These are phyloP conservation scores for Lactarius hatsudake DNA, from an alignment of 768 basidiomycete genomes.

Conservation along the genomic window DNA sequence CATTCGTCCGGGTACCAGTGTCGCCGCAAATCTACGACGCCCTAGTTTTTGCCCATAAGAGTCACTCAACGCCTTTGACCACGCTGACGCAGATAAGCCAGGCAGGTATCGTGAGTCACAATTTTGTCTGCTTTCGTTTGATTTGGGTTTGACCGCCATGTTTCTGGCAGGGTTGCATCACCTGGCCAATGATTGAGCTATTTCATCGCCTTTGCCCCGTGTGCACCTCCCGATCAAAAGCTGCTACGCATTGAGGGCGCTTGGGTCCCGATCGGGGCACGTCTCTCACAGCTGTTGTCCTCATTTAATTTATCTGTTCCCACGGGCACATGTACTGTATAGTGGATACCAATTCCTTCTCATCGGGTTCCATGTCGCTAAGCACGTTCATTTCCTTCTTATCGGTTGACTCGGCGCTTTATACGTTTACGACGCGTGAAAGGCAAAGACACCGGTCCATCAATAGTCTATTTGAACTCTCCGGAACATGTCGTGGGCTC, in stretches of 20 bases:
- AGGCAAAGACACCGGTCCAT: background rate
- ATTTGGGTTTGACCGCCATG: background rate
- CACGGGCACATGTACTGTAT: slow-evolving; percentile 24
- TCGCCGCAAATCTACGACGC: slow-evolving; percentile 67
- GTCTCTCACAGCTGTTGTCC: slow-evolving; percentile 9
- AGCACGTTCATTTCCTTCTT: slow-evolving; percentile 16
- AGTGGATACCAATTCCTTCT: slow-evolving; percentile 27
- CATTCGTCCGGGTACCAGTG: slow-evolving; percentile 64
- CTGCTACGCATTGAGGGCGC: slow-evolving; percentile 26
- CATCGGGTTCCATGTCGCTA: slow-evolving; percentile 15
- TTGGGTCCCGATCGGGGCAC: slow-evolving; percentile 21
- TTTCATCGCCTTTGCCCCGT: slow-evolving; percentile 61
- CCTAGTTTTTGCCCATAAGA: slow-evolving; percentile 61
- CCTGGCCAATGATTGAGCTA: slow-evolving; percentile 73
- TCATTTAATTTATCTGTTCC: slow-evolving; percentile 25
- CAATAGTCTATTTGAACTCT: background rate
- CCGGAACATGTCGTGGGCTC: background rate
- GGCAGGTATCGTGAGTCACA: slow-evolving; percentile 55
- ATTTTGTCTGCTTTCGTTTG: background rate
- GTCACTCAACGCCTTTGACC: slow-evolving; percentile 50
- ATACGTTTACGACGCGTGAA: slow-evolving; percentile 16
- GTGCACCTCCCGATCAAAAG: slow-evolving; percentile 45
- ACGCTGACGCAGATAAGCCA: slow-evolving; percentile 57
- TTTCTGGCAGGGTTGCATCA: slow-evolving; percentile 53
- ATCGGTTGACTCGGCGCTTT: slow-evolving; percentile 3